These are phyloP conservation scores for Dothidotthia symphoricarpi DNA, from an alignment of 2,329 filamentous ascomycete species.

Conservation along the genomic window DNA sequence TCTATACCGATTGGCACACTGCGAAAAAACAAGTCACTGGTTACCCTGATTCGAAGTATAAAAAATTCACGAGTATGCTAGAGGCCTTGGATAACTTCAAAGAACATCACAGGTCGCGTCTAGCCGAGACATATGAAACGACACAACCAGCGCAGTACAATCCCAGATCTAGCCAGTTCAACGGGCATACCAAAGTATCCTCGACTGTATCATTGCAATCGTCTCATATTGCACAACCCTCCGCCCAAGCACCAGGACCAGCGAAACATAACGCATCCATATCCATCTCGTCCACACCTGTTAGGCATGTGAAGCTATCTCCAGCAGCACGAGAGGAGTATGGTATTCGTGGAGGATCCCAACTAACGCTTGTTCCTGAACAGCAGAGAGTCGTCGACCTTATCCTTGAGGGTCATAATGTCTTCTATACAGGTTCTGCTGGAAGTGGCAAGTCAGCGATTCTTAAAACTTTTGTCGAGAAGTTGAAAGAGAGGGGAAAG, in stretches of 20 bases:
- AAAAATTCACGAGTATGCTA: slow-evolving; percentile 47
- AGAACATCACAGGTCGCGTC: slow-evolving; percentile 4
- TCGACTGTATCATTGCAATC: background rate
- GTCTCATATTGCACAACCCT: too few relatives aligned
- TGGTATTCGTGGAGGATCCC: slow-evolving; percentile 14
- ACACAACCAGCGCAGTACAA: background rate
- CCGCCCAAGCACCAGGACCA: too few relatives aligned
- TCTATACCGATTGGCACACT: slow-evolving; percentile 65
- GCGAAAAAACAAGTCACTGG: slow-evolving; percentile 71
- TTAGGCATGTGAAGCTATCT: too few relatives aligned
- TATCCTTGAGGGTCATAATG: slow-evolving; percentile 54
- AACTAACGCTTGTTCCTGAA: slow-evolving; percentile 46
- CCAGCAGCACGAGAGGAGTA: too few relatives aligned
- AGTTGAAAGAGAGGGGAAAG: slow-evolving; percentile 38
- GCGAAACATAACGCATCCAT: too few relatives aligned
- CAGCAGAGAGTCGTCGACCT: slow-evolving; percentile 53
- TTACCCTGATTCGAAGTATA: slow-evolving; percentile 62
- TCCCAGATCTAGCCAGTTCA: background rate
- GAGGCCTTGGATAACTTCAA: slow-evolving; percentile 78
- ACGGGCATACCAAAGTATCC: background rate
- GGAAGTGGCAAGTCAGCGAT: slow-evolving; percentile 61
- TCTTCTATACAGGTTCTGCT: slow-evolving; percentile 65
- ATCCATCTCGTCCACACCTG: too few relatives aligned
- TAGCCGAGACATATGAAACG: background rate
- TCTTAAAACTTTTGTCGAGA: slow-evolving; percentile 49